phyloP scores from a whole-genome alignment of 2,329 filamentous ascomycete genomes.

The Aspergillus costaricaensis region DNA sequence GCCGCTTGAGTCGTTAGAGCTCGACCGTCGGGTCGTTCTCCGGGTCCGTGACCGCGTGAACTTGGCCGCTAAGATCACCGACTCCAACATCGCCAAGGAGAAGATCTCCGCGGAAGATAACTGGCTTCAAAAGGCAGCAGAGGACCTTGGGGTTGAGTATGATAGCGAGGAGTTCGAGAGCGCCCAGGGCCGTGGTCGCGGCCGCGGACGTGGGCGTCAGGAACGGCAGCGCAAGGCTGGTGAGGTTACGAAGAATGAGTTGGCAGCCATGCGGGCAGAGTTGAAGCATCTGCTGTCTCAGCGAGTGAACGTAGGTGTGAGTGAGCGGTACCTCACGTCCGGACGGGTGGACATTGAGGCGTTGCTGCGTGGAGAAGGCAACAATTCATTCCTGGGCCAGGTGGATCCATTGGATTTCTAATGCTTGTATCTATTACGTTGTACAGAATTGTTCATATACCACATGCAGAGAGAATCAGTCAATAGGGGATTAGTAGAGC shows the following conservation, averaged over 20 bases:
- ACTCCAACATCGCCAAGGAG: constrained; percentile 80
- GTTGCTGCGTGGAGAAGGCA: constrained; percentile 64
- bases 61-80: constrained; percentile 84
- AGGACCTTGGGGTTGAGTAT: constrained; percentile 92
- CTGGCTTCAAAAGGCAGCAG: constrained; percentile 80
- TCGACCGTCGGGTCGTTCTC: constrained; percentile 76
- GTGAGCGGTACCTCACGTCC: constrained; percentile 78
- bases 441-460: constrained; percentile 10
- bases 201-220: constrained; percentile 73
- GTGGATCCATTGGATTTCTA: constrained; percentile 49
- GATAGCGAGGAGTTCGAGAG: constrained; percentile 82
- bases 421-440: constrained; percentile 12
- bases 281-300: constrained; percentile 69
- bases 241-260: constrained; percentile 69
- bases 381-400: constrained; percentile 66
- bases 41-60: constrained; percentile 75
- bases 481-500: too few species aligned
- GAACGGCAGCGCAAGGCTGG: constrained; percentile 72
- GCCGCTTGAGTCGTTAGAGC: constrained; percentile 70
- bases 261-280: constrained; percentile 69
- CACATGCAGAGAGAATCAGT: neutral
- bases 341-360: constrained; percentile 75
- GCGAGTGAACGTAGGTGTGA: constrained; percentile 83
- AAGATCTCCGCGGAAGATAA: constrained; percentile 81
- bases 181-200: constrained; percentile 50